These are phyloP conservation scores for Ormosia emarginata DNA, from an alignment of 306 rosid genomes.

Conservation along the genomic window DNA sequence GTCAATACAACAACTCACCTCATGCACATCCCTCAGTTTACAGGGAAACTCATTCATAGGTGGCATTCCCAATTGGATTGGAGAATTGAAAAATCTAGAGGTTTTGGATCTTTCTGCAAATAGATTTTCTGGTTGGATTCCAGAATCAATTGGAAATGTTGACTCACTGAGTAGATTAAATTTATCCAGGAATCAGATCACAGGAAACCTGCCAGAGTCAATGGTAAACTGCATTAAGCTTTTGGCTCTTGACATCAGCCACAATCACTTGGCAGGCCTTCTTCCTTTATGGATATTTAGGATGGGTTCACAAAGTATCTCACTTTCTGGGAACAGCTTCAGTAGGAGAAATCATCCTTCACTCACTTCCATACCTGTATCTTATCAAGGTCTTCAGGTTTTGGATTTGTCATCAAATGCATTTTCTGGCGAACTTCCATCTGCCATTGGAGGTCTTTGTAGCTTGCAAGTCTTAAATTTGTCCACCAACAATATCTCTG, in stretches of 20 bases:
- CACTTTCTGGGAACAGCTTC: constrained; percentile 28
- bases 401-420: constrained; percentile 82
- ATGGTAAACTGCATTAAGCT: constrained; percentile 56
- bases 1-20: constrained; percentile 60
- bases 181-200: constrained; percentile 62
- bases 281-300: constrained; percentile 75
- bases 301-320: constrained; percentile 31
- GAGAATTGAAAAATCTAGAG: constrained; percentile 64
- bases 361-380: constrained; percentile 26
- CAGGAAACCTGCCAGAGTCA: constrained; percentile 69
- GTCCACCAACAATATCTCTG: constrained; percentile 66
- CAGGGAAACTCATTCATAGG: constrained; percentile 65
- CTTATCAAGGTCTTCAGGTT: constrained; percentile 57
- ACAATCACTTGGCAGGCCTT: constrained; percentile 56
- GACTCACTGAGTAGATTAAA: constrained; percentile 50
- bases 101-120: constrained; percentile 68
- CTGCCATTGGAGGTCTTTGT: constrained; percentile 51
- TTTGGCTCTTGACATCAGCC: constrained; percentile 65
- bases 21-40: constrained; percentile 63
- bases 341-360: constrained; percentile 29
- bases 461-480: constrained; percentile 71
- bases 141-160: constrained; percentile 72
- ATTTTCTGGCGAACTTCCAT: constrained; percentile 56
- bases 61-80: constrained; percentile 75
- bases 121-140: constrained; percentile 69